Base-by-base conservation (phyloP, 2,329 filamentous ascomycete species). In the Arthrobotrys conoides region DNA sequence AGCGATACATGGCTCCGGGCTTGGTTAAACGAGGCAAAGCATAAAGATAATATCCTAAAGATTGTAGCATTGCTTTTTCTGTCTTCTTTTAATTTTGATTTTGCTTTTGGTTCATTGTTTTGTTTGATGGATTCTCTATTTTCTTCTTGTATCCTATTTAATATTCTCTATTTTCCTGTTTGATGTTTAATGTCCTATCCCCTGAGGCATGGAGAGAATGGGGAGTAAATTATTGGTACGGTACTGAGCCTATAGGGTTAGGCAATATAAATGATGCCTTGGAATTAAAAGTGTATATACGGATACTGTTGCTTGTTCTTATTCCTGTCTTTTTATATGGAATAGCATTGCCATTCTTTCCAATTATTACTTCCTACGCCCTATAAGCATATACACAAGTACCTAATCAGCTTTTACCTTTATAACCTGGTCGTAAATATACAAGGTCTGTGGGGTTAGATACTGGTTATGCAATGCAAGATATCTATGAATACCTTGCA, bases 231-330 rank as follows among this genome's bases (percentile, higher is more conserved):
- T 36, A 36, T 36, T 30, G 33, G 33, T 36, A 0, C 5, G 33
- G 33, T 36, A 0, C 5, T 20, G 49, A 27, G 27, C 51, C 5
- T 16, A 16, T 12, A 4, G 41, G 27, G 6, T 30, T 30, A 30
- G 41, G 41, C 49, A 33, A 55, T 55, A 33, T 14, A n/a, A 36
- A 27, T 4, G 27, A 33, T 55, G 24, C 27, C 24, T 59, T 59
- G n/a, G n/a, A n/a, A n/a, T n/a, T n/a, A 38, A 59, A 59, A 59
- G 53, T 59, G 53, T 59, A 59, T 14, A 38, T 36, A 59, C 3
- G 51, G 20, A 53, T 53, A 53, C 49, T 53, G n/a, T 46, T 46
- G 14, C n/a, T 46, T 46, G 5, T 46, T 44, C 5, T n/a, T 9
- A n/a, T 55, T n/a, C 51, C 27, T 16, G 12, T 10, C 27, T 30